Evolutionary conservation across 1,284 basidiomycete genomes (phyloP), one percentile per base, ranked within the genome.

Genomic region (Takashimella tepidaria): DNA sequence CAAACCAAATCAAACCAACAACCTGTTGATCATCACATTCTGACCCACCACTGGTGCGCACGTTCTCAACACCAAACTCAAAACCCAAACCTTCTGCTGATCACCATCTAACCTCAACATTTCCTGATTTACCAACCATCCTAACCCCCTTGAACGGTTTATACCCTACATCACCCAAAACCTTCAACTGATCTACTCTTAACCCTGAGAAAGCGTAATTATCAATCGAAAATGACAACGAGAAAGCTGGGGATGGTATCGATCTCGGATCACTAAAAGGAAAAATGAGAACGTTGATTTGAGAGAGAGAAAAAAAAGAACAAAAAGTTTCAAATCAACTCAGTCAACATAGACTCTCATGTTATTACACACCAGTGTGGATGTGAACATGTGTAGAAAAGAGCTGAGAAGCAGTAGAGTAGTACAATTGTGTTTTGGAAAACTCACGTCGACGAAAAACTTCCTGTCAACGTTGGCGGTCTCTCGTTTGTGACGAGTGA

Each of bases 121-220:
- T 64, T 1, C 73, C 74, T 10, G 72, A 69, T 27, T 60, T 60
- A 3, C 68, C 66, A 13, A 70, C 51, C 51, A 67, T 69, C 46
- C 75, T 61, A 4, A 79, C 73, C 11, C 78, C 77, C 74, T 92
- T 95, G 78, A 89, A 92, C 13, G 84, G 76, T 54, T 76, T 72
- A 65, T 79, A 79, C 52, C 67, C 74, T 5, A 73, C 71, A 40
- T 76, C 73, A 2, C 86, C 84, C 0, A 82, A 82, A n/a, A 96
- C 77, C 68, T 86, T 89, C 53, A 97, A 80, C 62, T 90, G 85
- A 57, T 91, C 88, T 2, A 96, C 85, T 59, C 87, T 88, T 50
- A 96, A 77, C 6, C 85, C 81, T 1, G 89, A 91, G 69, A 87
- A 88, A 40, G 84, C 84, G 67, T 87, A 79, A 43, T 86, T 82